Evolutionary conservation across 305 asterid species (phyloP).

Genomic region (Fraxinus paxiana): DNA sequence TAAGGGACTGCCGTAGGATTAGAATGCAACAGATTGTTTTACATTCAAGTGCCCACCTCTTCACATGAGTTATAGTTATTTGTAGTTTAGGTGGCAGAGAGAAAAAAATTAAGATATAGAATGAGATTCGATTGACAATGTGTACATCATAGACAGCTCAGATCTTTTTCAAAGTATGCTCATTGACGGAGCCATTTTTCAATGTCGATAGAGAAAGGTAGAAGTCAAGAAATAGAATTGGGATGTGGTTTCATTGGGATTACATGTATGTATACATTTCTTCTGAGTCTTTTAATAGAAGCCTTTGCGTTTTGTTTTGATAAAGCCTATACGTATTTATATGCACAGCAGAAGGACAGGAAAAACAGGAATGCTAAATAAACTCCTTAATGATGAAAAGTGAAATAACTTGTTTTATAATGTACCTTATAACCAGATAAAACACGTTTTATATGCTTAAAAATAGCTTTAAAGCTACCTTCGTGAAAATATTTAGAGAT

Average conservation of each 20-base stretch:
- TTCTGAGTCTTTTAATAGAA: not conserved
- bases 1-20: slow-evolving; percentile 33
- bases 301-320: not conserved
- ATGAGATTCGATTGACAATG: slow-evolving; percentile 28
- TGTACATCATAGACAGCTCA: slow-evolving; percentile 25
- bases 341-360: not conserved
- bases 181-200: slow-evolving; percentile 41
- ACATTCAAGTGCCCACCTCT: slow-evolving; percentile 35
- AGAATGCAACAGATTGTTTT: slow-evolving; percentile 45
- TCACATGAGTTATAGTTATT: slow-evolving; percentile 28
- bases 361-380: not conserved
- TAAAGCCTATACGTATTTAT: not conserved
- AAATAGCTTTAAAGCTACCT: not conserved
- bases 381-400: not conserved
- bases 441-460: not conserved
- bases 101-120: slow-evolving; percentile 2
- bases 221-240: slow-evolving; percentile 19
- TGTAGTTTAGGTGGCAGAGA: slow-evolving; percentile 31
- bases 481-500: not conserved
- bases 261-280: slow-evolving; percentile 16
- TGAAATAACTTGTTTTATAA: not conserved
- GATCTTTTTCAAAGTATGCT: slow-evolving; percentile 34
- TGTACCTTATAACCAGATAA: not conserved
- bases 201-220: slow-evolving; percentile 19
- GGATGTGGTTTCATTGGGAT: slow-evolving; percentile 21